Base-by-base conservation (phyloP, 2,329 filamentous ascomycete species). In the Fusarium concolor region DNA sequence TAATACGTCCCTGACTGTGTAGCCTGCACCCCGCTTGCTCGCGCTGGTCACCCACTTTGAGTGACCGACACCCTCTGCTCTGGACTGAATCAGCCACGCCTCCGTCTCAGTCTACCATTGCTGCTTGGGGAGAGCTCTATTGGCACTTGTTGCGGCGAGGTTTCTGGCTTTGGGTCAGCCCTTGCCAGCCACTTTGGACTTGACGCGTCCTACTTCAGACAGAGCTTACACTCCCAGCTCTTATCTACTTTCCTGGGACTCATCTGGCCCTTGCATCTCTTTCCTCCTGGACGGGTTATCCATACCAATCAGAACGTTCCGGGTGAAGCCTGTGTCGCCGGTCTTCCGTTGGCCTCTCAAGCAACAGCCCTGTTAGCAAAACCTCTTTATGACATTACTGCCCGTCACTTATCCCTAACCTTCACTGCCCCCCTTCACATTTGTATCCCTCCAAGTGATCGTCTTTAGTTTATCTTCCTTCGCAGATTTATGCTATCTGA, bases 191-290 rank as follows among this genome's bases (percentile, higher is more conserved):
- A 46, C 47, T 49, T 26, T 22, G 24, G 20, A 41, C 29, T 46
- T n/a, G 29, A 61, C 56, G 60, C 42, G 46, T 62, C 67, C 26
- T 45, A 38, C 50, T 24, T 37, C 33, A 2, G 15, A 43, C 49
- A 37, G 41, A 57, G 37, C 41, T 43, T 41, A 17, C 65, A 57
- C 45, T 49, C 56, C 38, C 42, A 37, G 42, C 43, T 50, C 62
- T 56, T 64, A 43, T 62, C 53, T 41, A 22, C n/a, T 35, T 35
- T 31, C 47, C 26, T n/a, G 24, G 39, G 56, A 18, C 61, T 62
- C 61, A 24, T 55, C 66, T 31, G 24, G 44, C 52, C 66, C 56
- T 69, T 67, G 56, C 55, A 62, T 63, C 28, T 52, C 26, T 50
- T 18, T 37, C 18, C 43, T 24, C 51, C 33, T 17, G 29, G 62